phyloP scores from a whole-genome alignment of 2,329 filamentous ascomycete genomes.

The Colletotrichum abscissum region DNA sequence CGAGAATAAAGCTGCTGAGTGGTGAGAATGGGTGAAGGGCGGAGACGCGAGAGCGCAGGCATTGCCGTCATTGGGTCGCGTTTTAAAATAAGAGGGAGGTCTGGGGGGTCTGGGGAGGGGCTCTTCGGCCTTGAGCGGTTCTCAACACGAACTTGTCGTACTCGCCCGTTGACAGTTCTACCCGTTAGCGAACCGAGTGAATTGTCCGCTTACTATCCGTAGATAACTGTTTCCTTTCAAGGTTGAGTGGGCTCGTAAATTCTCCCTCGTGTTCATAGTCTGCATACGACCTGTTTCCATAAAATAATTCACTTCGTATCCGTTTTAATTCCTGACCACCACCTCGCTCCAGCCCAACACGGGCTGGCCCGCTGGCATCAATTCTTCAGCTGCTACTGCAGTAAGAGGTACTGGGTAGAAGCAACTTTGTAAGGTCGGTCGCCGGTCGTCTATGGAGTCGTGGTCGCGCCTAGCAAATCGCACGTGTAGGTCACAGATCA shows the following conservation, averaged over 20 bases:
- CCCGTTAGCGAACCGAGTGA: not conserved
- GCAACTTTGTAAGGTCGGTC: not conserved
- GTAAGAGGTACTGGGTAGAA: too few relatives aligned
- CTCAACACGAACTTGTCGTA: conserved; percentile 1
- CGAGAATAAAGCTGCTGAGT: not conserved
- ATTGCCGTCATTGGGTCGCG: conserved; percentile 30
- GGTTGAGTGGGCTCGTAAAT: not conserved
- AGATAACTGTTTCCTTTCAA: not conserved
- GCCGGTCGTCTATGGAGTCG: not conserved
- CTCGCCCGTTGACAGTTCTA: not conserved
- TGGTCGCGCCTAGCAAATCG: not conserved
- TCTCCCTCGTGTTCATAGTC: not conserved
- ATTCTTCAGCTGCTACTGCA: not conserved
- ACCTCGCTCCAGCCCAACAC: not conserved
- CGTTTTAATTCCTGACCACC: not conserved
- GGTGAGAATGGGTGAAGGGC: not conserved
- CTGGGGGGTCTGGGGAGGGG: conserved; percentile 17
- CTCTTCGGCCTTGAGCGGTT: not conserved
- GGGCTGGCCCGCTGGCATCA: not conserved
- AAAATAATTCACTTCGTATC: not conserved
- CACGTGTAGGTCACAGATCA: not conserved
- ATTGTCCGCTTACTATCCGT: too few relatives aligned
- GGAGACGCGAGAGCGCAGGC: conserved; percentile 14
- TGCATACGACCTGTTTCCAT: not conserved
- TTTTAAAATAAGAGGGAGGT: conserved; percentile 33